Evolutionary conservation across 1,284 basidiomycete species (phyloP).

Genomic region (Limonomyces culmigenus): DNA sequence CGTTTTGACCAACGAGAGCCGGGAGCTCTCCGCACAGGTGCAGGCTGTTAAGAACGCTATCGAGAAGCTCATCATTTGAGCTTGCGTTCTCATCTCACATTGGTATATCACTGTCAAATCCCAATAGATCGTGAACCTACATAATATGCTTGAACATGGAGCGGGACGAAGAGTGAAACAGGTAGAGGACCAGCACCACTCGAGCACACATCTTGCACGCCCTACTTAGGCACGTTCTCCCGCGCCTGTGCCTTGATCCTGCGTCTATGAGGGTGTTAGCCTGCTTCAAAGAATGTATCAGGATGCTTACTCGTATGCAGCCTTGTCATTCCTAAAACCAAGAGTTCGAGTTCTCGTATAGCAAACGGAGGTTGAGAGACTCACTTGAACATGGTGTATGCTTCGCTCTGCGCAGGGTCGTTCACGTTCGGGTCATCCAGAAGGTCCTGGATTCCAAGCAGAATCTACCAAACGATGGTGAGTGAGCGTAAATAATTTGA

Average conservation of each 20-base stretch:
- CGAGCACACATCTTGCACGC: no score
- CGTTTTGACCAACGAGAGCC: constrained; percentile 91
- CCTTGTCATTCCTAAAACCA: constrained; percentile 63
- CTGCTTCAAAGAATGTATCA: background rate
- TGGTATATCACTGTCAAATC: no score
- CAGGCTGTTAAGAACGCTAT: constrained; percentile 79
- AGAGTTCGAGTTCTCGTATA: background rate
- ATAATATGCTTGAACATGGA: no score
- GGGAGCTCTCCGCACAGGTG: constrained; percentile 87
- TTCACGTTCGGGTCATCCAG: constrained; percentile 89
- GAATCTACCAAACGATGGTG: constrained; percentile 38
- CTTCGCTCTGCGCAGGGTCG: constrained; percentile 93
- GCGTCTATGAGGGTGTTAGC: no score
- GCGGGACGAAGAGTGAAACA: no score
- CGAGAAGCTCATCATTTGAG: constrained; percentile 45
- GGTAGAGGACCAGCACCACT: no score
- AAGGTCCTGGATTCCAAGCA: constrained; percentile 90
- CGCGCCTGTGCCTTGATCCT: no score
- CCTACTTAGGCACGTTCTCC: no score
- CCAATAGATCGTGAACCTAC: no score
- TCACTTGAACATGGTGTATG: constrained; percentile 95
- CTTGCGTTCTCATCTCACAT: no score
- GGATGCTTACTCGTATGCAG: constrained; percentile 70
- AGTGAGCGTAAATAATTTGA: background rate
- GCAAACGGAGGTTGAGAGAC: constrained; percentile 13